phyloP scores from a whole-genome alignment of 345 rosid species.

The Acer negundo region DNA sequence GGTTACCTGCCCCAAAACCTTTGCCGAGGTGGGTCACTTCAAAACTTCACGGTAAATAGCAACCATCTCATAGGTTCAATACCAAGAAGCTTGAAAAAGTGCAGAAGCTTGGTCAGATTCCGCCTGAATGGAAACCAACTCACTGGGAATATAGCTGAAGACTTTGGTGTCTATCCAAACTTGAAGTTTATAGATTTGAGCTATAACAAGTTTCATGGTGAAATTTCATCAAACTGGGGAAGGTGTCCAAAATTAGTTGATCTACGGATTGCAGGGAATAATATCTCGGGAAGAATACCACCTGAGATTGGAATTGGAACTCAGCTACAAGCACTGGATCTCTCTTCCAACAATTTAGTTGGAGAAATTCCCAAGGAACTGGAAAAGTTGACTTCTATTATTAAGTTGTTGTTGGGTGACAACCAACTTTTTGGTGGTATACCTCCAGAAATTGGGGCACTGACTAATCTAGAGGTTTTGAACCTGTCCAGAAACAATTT shows the following conservation, averaged over 20 bases:
- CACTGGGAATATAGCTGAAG: slow-evolving; percentile 25
- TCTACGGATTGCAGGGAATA: slow-evolving; percentile 24
- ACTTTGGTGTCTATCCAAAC: slow-evolving; percentile 33
- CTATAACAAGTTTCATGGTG: slow-evolving; percentile 27
- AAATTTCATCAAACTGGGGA: slow-evolving; percentile 26
- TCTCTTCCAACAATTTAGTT: slow-evolving; percentile 36
- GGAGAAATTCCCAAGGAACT: slow-evolving; percentile 37
- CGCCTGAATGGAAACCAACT: slow-evolving; percentile 31
- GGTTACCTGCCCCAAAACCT: slow-evolving; percentile 26
- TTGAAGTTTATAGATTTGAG: slow-evolving; percentile 19
- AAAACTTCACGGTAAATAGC: neutral
- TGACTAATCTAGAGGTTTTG: slow-evolving; percentile 13
- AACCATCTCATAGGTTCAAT: slow-evolving; percentile 31
- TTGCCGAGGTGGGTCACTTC: slow-evolving; percentile 18
- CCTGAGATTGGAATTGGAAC: slow-evolving; percentile 27
- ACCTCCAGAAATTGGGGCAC: slow-evolving; percentile 21
- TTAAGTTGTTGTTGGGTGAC: neutral
- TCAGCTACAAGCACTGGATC: slow-evolving; percentile 28
- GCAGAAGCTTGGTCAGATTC: slow-evolving; percentile 28
- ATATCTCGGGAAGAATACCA: slow-evolving; percentile 33
- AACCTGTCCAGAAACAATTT: slow-evolving; percentile 39
- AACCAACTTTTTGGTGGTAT: slow-evolving; percentile 26
- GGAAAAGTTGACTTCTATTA: slow-evolving; percentile 24
- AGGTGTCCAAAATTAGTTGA: slow-evolving; percentile 2
- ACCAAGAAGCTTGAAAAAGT: slow-evolving; percentile 36